phyloP scores from a whole-genome alignment of 495 filamentous ascomycete genomes.

The Aspergillus haitiensis region DNA sequence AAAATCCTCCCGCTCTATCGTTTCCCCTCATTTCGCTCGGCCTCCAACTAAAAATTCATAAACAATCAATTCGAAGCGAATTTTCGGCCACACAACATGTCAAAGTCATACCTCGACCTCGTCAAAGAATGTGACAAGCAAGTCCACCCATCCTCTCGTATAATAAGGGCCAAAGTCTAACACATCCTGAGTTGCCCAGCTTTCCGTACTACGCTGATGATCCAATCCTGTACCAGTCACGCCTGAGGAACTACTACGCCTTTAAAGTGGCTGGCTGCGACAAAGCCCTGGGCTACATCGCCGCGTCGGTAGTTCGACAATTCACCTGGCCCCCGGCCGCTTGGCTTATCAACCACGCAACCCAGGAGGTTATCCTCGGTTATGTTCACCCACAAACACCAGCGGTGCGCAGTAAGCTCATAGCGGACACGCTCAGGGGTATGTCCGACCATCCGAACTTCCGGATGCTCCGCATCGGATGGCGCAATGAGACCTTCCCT shows the following conservation, averaged over 20 bases:
- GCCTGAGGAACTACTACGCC: slow-evolving; percentile 38
- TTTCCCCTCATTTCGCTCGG: too few relatives aligned
- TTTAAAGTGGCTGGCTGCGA: slow-evolving; percentile 43
- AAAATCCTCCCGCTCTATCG: too few relatives aligned
- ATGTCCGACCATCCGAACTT: slow-evolving; percentile 62
- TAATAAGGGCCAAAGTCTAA: neutral
- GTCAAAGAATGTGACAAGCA: slow-evolving; percentile 56
- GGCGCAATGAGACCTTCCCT: slow-evolving; percentile 49
- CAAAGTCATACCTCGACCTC: slow-evolving; percentile 34
- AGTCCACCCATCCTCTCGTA: slow-evolving; percentile 16
- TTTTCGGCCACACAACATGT: too few relatives aligned
- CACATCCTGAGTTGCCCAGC: slow-evolving; percentile 33
- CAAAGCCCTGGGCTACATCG: slow-evolving; percentile 55
- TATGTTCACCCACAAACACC: neutral
- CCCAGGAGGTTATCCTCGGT: neutral
- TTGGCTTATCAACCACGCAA: slow-evolving; percentile 50
- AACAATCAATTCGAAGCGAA: too few relatives aligned
- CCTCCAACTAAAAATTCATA: too few relatives aligned
- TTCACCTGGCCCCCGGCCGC: slow-evolving; percentile 44
- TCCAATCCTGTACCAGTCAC: slow-evolving; percentile 36
- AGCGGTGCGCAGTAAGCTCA: slow-evolving; percentile 32
- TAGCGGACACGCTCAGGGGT: neutral
- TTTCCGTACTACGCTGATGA: slow-evolving; percentile 54
- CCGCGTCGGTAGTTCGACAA: slow-evolving; percentile 46
- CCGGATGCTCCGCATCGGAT: slow-evolving; percentile 53